Percentiles rank a stretch among this genome's conserved stretches.
phyloP scores from a whole-genome alignment of 495 filamentous ascomycete species.

The Aspergillus affinis region DNA sequence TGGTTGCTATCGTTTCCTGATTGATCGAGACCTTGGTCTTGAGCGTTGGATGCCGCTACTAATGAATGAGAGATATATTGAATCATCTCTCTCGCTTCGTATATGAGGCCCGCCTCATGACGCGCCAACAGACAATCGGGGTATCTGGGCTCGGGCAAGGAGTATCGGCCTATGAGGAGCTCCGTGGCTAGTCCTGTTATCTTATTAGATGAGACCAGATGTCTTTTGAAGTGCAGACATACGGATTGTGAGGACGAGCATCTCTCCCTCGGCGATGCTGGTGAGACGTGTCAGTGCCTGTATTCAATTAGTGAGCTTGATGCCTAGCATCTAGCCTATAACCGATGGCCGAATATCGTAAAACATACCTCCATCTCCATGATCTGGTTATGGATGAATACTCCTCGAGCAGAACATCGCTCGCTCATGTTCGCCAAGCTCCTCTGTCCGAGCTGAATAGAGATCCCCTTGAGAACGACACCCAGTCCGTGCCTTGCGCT shows the following conservation, averaged over 20 bases:
- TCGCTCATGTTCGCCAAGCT: slow-evolving; percentile 16
- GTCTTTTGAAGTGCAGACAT: not conserved
- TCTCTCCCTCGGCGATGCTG: slow-evolving; percentile 34
- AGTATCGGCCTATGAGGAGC: slow-evolving; percentile 33
- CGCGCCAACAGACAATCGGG: slow-evolving; percentile 24
- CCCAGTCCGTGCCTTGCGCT: slow-evolving; percentile 20
- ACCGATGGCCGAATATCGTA: not conserved
- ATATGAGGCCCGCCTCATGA: slow-evolving; percentile 32
- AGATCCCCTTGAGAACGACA: slow-evolving; percentile 29
- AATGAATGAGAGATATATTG: too few species aligned
- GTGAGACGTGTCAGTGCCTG: slow-evolving; percentile 21
- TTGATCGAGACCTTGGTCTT: too few species aligned
- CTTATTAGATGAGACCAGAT: not conserved
- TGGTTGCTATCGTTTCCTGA: slow-evolving; percentile 5
- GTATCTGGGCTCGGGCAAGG: slow-evolving; percentile 24
- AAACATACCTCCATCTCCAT: slow-evolving; percentile 13
- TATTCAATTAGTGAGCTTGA: not conserved
- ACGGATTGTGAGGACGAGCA: slow-evolving; percentile 31
- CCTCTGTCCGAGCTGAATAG: not conserved
- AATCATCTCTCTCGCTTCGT: slow-evolving; percentile 18
- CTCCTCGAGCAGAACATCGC: slow-evolving; percentile 32
- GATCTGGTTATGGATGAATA: slow-evolving; percentile 31
- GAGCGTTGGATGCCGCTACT: too few species aligned
- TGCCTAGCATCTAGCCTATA: too few species aligned
- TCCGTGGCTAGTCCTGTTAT: slow-evolving; percentile 32